phyloP scores from a whole-genome alignment of 306 rosid genomes.

The Delonix regia region DNA sequence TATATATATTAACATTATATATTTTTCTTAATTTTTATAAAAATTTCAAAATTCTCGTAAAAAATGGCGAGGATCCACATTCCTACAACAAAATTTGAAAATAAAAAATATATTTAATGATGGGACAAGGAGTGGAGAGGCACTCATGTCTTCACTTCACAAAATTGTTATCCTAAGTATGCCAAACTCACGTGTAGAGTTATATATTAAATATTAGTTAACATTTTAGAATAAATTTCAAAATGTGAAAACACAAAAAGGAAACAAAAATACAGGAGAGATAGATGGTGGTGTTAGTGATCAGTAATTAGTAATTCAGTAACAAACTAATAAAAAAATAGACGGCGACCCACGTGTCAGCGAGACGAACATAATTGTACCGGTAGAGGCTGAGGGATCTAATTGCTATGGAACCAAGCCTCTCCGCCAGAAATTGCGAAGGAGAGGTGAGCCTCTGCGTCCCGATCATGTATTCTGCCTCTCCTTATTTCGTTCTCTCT shows the following conservation, averaged over 20 bases:
- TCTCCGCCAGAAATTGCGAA: not conserved
- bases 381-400: not conserved
- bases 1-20: too few relatives aligned
- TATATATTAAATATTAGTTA: too few relatives aligned
- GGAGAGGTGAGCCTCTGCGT: not conserved
- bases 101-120: too few relatives aligned
- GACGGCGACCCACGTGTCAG: conserved; percentile 7
- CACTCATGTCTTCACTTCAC: too few relatives aligned
- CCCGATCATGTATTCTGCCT: not conserved
- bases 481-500: not conserved
- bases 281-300: not conserved
- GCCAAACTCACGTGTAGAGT: too few relatives aligned
- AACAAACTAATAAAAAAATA: not conserved
- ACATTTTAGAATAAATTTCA: not conserved
- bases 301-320: not conserved
- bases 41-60: too few relatives aligned
- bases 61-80: too few relatives aligned
- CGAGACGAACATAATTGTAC: not conserved
- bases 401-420: not conserved
- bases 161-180: too few relatives aligned
- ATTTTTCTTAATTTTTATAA: too few relatives aligned
- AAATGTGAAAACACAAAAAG: not conserved
- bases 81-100: too few relatives aligned
- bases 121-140: too few relatives aligned
- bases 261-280: not conserved